Evolutionary conservation across 2,329 filamentous ascomycete genomes (phyloP).

Genomic region (Hymenoscyphus fructigenus): DNA sequence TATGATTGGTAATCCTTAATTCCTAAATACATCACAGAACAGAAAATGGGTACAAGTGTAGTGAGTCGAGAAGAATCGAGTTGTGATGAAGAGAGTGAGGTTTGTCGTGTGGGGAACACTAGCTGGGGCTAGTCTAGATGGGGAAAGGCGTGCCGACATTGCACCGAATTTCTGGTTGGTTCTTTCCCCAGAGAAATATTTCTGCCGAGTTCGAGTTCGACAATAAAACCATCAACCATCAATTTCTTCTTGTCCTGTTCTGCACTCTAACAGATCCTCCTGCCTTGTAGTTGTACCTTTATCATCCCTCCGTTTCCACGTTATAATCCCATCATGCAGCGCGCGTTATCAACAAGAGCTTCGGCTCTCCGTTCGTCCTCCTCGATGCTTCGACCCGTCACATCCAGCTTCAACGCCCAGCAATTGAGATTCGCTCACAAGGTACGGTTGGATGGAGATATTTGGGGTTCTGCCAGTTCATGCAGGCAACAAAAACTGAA

Average conservation of each 20-base stretch:
- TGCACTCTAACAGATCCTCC: constrained; percentile 9
- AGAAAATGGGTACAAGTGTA: too few species aligned
- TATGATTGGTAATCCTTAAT: background rate
- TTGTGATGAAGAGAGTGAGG: too few species aligned
- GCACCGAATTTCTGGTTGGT: background rate
- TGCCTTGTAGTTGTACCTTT: constrained; percentile 29
- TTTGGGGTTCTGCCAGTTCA: background rate
- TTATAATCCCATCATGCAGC: constrained; percentile 73
- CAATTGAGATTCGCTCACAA: constrained; percentile 98
- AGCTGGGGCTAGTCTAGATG: too few species aligned
- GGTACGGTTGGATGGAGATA: constrained; percentile 52
- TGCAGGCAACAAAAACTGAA: background rate
- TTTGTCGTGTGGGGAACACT: too few species aligned
- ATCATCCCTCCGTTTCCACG: constrained; percentile 20
- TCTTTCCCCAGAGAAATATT: background rate
- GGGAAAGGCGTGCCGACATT: too few species aligned
- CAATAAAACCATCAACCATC: constrained; percentile 3
- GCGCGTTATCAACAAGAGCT: constrained; percentile 83
- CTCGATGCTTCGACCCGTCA: constrained; percentile 58
- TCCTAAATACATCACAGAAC: too few species aligned
- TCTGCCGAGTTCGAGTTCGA: background rate
- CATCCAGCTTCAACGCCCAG: constrained; percentile 66
- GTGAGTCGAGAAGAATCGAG: too few species aligned
- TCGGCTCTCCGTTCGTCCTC: constrained; percentile 68
- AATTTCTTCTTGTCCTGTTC: constrained; percentile 11